Evolutionary conservation across 2,329 filamentous ascomycete species (phyloP), one percentile per base, ranked within the genome.

Genomic region (Aspergillus phoenicis): DNA sequence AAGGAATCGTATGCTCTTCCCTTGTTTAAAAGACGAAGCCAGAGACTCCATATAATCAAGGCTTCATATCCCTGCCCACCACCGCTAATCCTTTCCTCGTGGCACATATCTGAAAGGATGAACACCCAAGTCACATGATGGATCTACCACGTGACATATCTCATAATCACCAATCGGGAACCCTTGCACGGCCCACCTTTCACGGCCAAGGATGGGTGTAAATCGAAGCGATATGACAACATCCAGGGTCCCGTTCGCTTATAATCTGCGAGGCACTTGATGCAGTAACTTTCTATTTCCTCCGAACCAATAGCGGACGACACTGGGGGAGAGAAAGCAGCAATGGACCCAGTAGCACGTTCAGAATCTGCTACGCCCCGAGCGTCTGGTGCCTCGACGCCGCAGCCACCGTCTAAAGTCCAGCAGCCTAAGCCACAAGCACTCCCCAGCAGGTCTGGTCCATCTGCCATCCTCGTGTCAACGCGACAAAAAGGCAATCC

Each of bases 401-500:
- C n/a, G 68, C 77, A 8, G 65, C 53, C 60, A 61, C 52, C 60
- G 11, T 22, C 81, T 41, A 89, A 88, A 70, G 83, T 96, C 26
- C 88, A 94, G 36, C 94, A 97, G 76, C 93, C 93, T 10, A 96
- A 89, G 60, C 94, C 93, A 0, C 93, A 97, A 79, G 89, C 87
- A n/a, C 83, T 97, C 3, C 85, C 91, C 0, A 84, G 86, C 62
- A 82, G 85, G 66, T 74, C 83, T 55, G 82, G 86, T 1, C 89
- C 90, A 4, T 92, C 91, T 15, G 87, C 90, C 5, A 96, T 98
- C 66, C 84, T 96, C 20, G 93, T 98, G 30, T 97, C 93, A 38
- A 89, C 91, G 15, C 88, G 93, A 43, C 93, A 99, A 76, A 96
- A 96, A 77, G 95, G 94, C 63, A 99, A 99, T 70, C 95, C 95